A percentile compares a stretch with the other conserved stretches of the same genome.
Conservation (phyloP, 108 stramenopile species). For the Skeletonema marinoi region DNA sequence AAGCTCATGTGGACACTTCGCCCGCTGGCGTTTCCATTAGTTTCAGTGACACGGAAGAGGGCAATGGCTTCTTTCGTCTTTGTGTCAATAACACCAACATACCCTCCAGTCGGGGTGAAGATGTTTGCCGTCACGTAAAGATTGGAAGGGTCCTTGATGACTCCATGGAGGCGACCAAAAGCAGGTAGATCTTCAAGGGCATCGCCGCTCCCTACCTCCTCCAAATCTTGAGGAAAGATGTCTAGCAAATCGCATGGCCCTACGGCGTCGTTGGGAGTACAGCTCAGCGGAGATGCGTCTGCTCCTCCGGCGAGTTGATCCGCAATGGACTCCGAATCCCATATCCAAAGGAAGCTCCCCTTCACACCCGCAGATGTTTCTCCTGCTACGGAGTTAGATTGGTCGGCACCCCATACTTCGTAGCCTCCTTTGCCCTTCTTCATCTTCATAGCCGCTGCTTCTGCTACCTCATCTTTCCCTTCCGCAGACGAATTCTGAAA, state of each 20-base stretch:
- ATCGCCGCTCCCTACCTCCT: conserved; percentile 1
- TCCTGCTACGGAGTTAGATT: conserved; percentile 32
- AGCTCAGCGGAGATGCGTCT: conserved; percentile 11
- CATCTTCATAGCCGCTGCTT: no score
- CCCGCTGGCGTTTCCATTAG: background rate
- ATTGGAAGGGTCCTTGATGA: conserved; percentile 28
- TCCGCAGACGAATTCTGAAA: no score
- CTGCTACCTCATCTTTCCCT: no score
- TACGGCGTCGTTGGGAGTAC: conserved; percentile 2
- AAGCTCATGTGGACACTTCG: conserved; percentile 41
- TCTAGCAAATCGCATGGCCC: conserved; percentile 38
- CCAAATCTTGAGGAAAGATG: conserved; percentile 29
- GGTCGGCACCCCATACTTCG: conserved; percentile 45
- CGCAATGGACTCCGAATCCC: conserved; percentile 12
- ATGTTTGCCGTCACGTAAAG: conserved; percentile 34
- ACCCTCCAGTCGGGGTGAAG: conserved; percentile 29
- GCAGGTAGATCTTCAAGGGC: background rate
- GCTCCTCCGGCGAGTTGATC: background rate
- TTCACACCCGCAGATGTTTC: conserved; percentile 3
- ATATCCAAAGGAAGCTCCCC: conserved; percentile 39
- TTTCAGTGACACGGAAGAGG: conserved; percentile 32
- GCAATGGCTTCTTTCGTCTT: conserved; percentile 36
- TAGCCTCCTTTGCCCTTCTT: background rate
- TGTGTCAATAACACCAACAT: conserved; percentile 28
- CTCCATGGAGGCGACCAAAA: conserved; percentile 38